These are phyloP conservation scores for Stagonosporopsis cucurbitacearum DNA, from an alignment of 2,329 filamentous ascomycete genomes.

Conservation along the genomic window DNA sequence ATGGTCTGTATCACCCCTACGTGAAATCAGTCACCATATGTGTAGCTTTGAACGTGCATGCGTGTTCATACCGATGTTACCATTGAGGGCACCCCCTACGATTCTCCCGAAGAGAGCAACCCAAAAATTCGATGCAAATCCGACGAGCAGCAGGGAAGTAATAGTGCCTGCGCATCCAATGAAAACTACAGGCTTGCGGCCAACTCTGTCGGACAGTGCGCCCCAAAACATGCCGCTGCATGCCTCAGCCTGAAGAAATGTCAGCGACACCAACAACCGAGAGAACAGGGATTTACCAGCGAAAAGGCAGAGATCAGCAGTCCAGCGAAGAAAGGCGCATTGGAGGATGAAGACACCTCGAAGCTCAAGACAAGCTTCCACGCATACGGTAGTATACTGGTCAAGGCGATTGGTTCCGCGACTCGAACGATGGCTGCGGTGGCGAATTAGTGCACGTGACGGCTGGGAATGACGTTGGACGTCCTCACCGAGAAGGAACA, in stretches of 20 bases:
- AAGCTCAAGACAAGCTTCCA: slow-evolving; percentile 50
- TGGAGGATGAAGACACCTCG: slow-evolving; percentile 43
- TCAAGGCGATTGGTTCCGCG: slow-evolving; percentile 90
- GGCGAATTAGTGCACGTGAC: slow-evolving; percentile 10
- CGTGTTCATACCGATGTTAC: slow-evolving; percentile 66
- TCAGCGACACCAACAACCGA: neutral
- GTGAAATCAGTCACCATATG: neutral
- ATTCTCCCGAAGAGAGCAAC: slow-evolving; percentile 77
- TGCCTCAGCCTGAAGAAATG: slow-evolving; percentile 67
- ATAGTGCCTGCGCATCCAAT: slow-evolving; percentile 75
- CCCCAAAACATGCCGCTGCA: slow-evolving; percentile 74
- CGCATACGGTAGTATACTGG: slow-evolving; percentile 87
- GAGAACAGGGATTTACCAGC: slow-evolving; percentile 51
- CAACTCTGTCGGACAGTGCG: slow-evolving; percentile 48
- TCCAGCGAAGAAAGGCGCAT: slow-evolving; percentile 84
- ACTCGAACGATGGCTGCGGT: slow-evolving; percentile 82
- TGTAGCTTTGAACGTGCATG: slow-evolving; percentile 51
- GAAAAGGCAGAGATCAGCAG: slow-evolving; percentile 89
- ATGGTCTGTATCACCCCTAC: slow-evolving; percentile 77
- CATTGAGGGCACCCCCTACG: slow-evolving; percentile 83
- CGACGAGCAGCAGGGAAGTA: slow-evolving; percentile 81
- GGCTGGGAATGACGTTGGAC: neutral
- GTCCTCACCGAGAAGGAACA: slow-evolving; percentile 79
- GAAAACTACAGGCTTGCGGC: slow-evolving; percentile 50
- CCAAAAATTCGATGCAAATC: slow-evolving; percentile 84